These are phyloP conservation scores for Candolleomyces aberdarensis DNA, from an alignment of 768 basidiomycete species.

Conservation along the genomic window DNA sequence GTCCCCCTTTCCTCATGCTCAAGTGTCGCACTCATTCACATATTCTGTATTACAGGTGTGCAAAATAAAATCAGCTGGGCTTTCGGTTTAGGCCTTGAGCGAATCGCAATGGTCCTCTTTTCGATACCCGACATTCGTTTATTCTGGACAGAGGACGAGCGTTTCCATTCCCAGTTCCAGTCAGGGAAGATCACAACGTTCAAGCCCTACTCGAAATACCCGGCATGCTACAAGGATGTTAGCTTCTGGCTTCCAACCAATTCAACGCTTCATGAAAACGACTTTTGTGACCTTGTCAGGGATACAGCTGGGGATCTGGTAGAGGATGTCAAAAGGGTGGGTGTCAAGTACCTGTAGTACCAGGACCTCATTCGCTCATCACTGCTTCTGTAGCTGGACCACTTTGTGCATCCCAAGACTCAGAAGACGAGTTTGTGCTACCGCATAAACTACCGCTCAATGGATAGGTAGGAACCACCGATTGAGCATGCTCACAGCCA, in stretches of 20 bases:
- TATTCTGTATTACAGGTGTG: slow-evolving; percentile 48
- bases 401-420: slow-evolving; percentile 88
- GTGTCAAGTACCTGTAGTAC: slow-evolving; percentile 16
- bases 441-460: slow-evolving; percentile 91
- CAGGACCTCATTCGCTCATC: slow-evolving; percentile 11
- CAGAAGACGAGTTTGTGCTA: slow-evolving; percentile 78
- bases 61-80: slow-evolving; percentile 92
- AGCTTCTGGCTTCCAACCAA: slow-evolving; percentile 84
- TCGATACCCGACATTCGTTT: slow-evolving; percentile 96
- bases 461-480: slow-evolving; percentile 73
- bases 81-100: slow-evolving; percentile 94
- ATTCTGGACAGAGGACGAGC: slow-evolving; percentile 90
- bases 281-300: slow-evolving; percentile 93
- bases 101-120: slow-evolving; percentile 97
- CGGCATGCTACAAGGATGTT: slow-evolving; percentile 90
- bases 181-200: slow-evolving; percentile 77
- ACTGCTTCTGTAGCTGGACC: slow-evolving; percentile 66
- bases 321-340: slow-evolving; percentile 84
- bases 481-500: neutral
- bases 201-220: slow-evolving; percentile 90
- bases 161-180: slow-evolving; percentile 86
- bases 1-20: slow-evolving; percentile 30
- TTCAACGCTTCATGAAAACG: slow-evolving; percentile 81
- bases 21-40: slow-evolving; percentile 7
- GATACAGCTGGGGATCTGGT: slow-evolving; percentile 91